A percentile compares a stretch with the other conserved stretches of the same genome.
Conservation (phyloP, 352 stramenopile genomes). For the Achlya hypogyna region DNA sequence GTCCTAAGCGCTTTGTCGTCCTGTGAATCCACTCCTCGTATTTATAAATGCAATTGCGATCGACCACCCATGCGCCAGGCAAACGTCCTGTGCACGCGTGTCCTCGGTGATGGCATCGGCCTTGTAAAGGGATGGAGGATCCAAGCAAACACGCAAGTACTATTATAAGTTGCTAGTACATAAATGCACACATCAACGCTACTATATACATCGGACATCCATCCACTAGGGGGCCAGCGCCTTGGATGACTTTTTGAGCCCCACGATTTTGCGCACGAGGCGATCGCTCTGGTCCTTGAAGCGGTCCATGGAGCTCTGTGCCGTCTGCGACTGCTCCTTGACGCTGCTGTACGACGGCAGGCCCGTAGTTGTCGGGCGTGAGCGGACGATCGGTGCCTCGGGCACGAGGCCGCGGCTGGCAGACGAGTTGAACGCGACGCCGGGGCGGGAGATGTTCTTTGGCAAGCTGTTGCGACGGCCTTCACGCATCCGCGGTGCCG, state of each 20-base stretch:
- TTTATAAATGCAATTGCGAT: too few relatives aligned
- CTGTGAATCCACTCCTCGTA: neutral
- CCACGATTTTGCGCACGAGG: neutral
- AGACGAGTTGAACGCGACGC: conserved; percentile 1
- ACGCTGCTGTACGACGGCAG: neutral
- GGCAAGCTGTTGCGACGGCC: neutral
- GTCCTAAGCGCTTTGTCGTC: neutral
- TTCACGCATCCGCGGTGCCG: neutral
- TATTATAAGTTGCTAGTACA: neutral
- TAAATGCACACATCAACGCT: neutral
- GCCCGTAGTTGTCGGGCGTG: neutral
- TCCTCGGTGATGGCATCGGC: too few relatives aligned
- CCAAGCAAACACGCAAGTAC: too few relatives aligned
- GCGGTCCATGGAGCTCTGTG: neutral
- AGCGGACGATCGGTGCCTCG: neutral
- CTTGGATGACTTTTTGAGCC: neutral
- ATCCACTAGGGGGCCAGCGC: too few relatives aligned
- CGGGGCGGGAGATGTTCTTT: neutral
- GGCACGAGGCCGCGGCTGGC: neutral
- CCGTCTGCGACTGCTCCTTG: neutral
- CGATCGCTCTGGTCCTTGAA: neutral
- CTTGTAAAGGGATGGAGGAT: too few relatives aligned
- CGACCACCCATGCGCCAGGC: too few relatives aligned
- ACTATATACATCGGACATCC: neutral
- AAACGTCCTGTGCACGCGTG: too few relatives aligned